Percentiles rank a stretch among this genome's conserved stretches.
Evolutionary conservation across 2,329 filamentous ascomycete species (phyloP).

Genomic region (Clathrospora elynae): DNA sequence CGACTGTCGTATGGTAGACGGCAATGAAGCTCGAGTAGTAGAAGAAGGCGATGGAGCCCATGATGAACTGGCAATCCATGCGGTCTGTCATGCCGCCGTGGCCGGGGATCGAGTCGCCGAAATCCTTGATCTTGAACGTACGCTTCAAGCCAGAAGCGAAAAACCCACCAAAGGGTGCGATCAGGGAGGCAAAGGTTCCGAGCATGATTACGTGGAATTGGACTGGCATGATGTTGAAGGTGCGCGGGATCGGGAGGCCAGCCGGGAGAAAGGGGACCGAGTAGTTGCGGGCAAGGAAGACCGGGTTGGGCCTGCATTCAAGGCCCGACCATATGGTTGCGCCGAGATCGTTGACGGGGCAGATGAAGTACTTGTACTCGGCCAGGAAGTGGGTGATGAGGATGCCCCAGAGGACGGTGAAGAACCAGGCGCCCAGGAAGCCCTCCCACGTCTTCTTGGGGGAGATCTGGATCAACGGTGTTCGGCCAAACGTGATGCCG

Average conservation of each 20-base stretch:
- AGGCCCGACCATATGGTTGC: conserved; percentile 92
- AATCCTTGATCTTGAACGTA: conserved; percentile 99
- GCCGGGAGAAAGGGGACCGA: conserved; percentile 60
- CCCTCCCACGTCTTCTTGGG: conserved; percentile 99
- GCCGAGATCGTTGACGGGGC: conserved; percentile 93
- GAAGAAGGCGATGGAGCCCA: conserved; percentile 98
- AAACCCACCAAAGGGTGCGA: conserved; percentile 97
- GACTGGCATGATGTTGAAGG: conserved; percentile 80
- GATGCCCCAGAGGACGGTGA: conserved; percentile 86
- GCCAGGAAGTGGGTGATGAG: conserved; percentile 81
- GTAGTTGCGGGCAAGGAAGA: conserved; percentile 80
- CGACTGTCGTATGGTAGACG: conserved; percentile 81
- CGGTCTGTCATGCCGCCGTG: conserved; percentile 98
- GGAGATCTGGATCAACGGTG: conserved; percentile 95
- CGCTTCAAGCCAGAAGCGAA: conserved; percentile 97
- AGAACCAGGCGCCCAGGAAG: conserved; percentile 94
- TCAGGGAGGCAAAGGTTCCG: conserved; percentile 91
- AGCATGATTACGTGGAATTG: conserved; percentile 91
- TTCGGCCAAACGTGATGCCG: conserved; percentile 94
- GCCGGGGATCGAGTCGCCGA: conserved; percentile 95
- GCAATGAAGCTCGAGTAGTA: conserved; percentile 99
- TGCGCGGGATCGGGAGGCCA: conserved; percentile 65
- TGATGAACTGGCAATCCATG: conserved; percentile 99
- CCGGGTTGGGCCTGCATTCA: conserved; percentile 87
- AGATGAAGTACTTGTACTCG: conserved; percentile 96